Base-by-base conservation (phyloP, 1,139 yeast genomes). In the Nakaseomyces glabratus region DNA sequence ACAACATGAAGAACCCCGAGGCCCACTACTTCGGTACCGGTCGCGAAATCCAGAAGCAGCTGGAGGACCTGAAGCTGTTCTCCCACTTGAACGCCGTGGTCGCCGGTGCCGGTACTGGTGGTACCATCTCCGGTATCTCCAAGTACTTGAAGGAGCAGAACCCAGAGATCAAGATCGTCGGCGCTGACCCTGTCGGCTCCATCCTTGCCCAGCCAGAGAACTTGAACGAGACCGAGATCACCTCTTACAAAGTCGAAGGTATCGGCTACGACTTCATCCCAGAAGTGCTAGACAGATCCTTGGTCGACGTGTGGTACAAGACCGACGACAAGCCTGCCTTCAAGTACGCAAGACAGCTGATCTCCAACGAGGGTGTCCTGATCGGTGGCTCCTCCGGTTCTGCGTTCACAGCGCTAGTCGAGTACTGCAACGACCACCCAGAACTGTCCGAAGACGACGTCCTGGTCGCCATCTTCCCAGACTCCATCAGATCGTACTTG, bases 91-190 rank as follows among this genome's bases (percentile, higher is more conserved):
- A 76, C 41, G 85, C 78, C 47, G 66, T 84, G 35, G 82, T 84
- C 40, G 94, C 94, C 30, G 94, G 95, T 59, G 93, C 93, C 6
- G 93, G 93, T 62, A 82, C 94, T 41, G 94, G 88, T 20, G 88
- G 88, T 20, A 90, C 98, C 3, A 84, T 88, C 31, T 69, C 95
- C 4, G 94, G 94, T 64, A 79, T 81, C 50, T 73, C 93, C 35
- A 70, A 68, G 49, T 84, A 79, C 52, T 68, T 84, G 57, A 82
- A 82, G 63, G 84, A 76, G 57, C 71, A 81, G 60, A 72, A 81
- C 60, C 61, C 76, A 23, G 61, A 72, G 20, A 64, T 84, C 44
- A 58, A 67, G 42, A 73, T 84, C 31, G 69, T 80, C 38, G 94
- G 80, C 46, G 94, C 94, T 35, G 94, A 84, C 62, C 95, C 94